A percentile compares a stretch with the other conserved stretches of the same genome.
phyloP scores from a whole-genome alignment of 805 yeast species.

The Kuraishia capsulata region DNA sequence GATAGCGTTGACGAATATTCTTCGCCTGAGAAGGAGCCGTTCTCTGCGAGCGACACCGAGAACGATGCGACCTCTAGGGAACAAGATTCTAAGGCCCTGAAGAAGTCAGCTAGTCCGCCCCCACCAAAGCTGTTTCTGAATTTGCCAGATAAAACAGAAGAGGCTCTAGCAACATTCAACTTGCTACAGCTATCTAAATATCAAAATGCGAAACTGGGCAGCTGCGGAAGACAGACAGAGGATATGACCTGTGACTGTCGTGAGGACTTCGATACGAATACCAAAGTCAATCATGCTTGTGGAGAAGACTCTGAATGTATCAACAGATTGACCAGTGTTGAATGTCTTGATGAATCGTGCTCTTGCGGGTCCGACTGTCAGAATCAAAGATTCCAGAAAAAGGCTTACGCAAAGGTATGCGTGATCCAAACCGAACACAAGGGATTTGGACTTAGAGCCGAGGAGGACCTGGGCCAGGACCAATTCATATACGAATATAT shows the following conservation, averaged over 20 bases:
- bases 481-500: conserved; percentile 85
- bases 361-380: conserved; percentile 73
- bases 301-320: conserved; percentile 84
- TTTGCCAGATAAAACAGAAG: conserved; percentile 52
- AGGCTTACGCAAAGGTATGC: conserved; percentile 65
- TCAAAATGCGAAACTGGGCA: conserved; percentile 51
- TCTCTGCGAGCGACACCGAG: too few species aligned
- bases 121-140: conserved; percentile 22
- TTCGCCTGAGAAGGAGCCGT: too few species aligned
- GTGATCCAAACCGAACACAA: conserved; percentile 77
- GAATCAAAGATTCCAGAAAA: conserved; percentile 81
- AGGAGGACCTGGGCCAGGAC: conserved; percentile 43
- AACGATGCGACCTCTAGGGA: too few species aligned
- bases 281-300: conserved; percentile 55
- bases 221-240: conserved; percentile 53
- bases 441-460: conserved; percentile 86
- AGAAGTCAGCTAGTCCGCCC: neutral
- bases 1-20: too few species aligned
- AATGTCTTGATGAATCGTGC: conserved; percentile 67
- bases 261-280: conserved; percentile 32
- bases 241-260: conserved; percentile 92
- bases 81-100: too few species aligned
- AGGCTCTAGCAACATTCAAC: conserved; percentile 54
- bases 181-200: conserved; percentile 55
- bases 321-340: conserved; percentile 85